These are phyloP conservation scores for Aspergillus fijiensis DNA, from an alignment of 2,329 filamentous ascomycete species.

Conservation along the genomic window DNA sequence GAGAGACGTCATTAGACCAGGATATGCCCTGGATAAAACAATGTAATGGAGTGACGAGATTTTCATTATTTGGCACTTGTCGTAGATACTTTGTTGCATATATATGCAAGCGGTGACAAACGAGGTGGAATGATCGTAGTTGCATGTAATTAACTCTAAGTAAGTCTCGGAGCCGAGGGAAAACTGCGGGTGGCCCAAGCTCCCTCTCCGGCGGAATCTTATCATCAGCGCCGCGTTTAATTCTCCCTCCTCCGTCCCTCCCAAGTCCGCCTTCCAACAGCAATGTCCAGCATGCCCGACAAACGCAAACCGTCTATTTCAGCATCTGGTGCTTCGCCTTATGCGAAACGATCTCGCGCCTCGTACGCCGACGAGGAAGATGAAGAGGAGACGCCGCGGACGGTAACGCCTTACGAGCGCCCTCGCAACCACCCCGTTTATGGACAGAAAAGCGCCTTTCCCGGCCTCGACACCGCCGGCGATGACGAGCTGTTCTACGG, in stretches of 20 bases:
- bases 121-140: too few species aligned
- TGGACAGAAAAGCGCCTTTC: conserved; percentile 71
- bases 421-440: conserved; percentile 61
- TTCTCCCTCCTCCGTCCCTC: neutral
- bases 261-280: neutral
- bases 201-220: conserved; percentile 17
- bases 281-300: conserved; percentile 29
- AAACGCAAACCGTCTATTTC: conserved; percentile 33
- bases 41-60: conserved; percentile 17
- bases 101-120: neutral
- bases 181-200: conserved; percentile 25
- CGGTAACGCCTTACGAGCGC: conserved; percentile 31
- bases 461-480: conserved; percentile 53
- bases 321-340: conserved; percentile 15
- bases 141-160: neutral
- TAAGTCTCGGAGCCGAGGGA: neutral
- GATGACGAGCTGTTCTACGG: conserved; percentile 64
- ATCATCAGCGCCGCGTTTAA: conserved; percentile 9
- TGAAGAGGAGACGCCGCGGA: conserved; percentile 22
- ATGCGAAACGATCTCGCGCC: conserved; percentile 33
- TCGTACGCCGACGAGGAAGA: conserved; percentile 30
- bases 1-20: neutral
- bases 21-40: conserved; percentile 10
- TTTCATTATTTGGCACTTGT: conserved; percentile 6
- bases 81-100: neutral